phyloP scores from a whole-genome alignment of 345 rosid genomes.

The Salix purpurea region DNA sequence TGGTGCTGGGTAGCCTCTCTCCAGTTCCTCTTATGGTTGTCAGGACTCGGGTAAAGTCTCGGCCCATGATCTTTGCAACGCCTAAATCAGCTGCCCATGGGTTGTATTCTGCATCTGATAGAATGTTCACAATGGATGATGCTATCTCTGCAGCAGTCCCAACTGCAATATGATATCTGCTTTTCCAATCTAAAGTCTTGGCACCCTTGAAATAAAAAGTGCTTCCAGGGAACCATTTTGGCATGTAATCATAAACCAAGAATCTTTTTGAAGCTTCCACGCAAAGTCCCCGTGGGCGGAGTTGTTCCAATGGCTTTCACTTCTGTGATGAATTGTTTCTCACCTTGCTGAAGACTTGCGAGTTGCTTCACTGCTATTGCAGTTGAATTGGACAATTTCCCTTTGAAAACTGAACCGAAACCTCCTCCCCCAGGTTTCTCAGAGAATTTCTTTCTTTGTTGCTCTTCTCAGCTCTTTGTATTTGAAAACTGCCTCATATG shows the following conservation, averaged over 20 bases:
- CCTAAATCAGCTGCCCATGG: slow-evolving; percentile 73
- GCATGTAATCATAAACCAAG: slow-evolving; percentile 21
- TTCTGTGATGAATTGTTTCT: slow-evolving; percentile 23
- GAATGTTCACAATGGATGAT: slow-evolving; percentile 77
- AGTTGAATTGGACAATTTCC: slow-evolving; percentile 9
- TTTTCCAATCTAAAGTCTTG: slow-evolving; percentile 31
- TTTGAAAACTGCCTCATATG: no score
- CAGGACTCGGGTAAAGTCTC: slow-evolving; percentile 65
- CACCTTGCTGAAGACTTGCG: slow-evolving; percentile 11
- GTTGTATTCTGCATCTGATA: slow-evolving; percentile 46
- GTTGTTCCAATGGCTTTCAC: slow-evolving; percentile 16
- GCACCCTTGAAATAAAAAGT: slow-evolving; percentile 1
- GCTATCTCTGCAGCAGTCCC: slow-evolving; percentile 71
- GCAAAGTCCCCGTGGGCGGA: slow-evolving; percentile 13
- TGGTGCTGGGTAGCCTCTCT: slow-evolving; percentile 63
- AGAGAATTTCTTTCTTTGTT: not conserved
- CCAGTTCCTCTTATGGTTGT: slow-evolving; percentile 63
- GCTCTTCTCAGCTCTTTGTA: no score
- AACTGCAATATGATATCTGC: slow-evolving; percentile 52
- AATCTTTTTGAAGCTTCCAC: slow-evolving; percentile 1
- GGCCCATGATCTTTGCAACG: slow-evolving; percentile 60
- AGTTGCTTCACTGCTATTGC: slow-evolving; percentile 22
- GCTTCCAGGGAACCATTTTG: slow-evolving; percentile 17
- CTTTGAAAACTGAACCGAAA: slow-evolving; percentile 28
- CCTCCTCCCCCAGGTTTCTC: slow-evolving; percentile 25